These are phyloP conservation scores for Amauroascus niger DNA, from an alignment of 2,329 filamentous ascomycete genomes.

Conservation along the genomic window DNA sequence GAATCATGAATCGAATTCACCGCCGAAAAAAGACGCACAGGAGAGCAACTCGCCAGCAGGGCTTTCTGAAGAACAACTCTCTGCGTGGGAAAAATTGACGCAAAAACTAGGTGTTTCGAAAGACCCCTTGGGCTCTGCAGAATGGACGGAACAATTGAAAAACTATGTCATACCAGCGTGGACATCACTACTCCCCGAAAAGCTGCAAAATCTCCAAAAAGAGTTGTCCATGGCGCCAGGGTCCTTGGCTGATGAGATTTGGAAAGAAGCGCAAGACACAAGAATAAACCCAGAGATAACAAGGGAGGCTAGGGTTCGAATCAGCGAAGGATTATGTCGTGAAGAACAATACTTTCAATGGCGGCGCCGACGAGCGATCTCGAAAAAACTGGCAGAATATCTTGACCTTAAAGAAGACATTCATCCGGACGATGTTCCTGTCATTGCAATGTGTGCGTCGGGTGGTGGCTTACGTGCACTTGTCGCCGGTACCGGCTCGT, in stretches of 20 bases:
- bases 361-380: conserved; percentile 58
- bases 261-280: conserved; percentile 80
- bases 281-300: conserved; percentile 76
- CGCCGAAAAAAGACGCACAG: conserved; percentile 16
- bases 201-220: conserved; percentile 70
- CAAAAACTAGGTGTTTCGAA: conserved; percentile 34
- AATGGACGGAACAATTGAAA: conserved; percentile 49
- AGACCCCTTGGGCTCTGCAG: conserved; percentile 32
- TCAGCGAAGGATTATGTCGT: conserved; percentile 68
- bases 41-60: conserved; percentile 12
- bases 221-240: conserved; percentile 82
- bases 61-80: conserved; percentile 22
- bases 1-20: not conserved
- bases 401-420: conserved; percentile 66
- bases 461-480: conserved; percentile 84
- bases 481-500: conserved; percentile 80
- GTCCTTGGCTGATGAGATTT: conserved; percentile 84
- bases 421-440: conserved; percentile 85
- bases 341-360: conserved; percentile 70
- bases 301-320: conserved; percentile 69
- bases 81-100: conserved; percentile 45
- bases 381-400: conserved; percentile 69
- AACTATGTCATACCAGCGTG: conserved; percentile 71
- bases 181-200: conserved; percentile 65
- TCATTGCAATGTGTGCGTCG: conserved; percentile 88